Base-by-base conservation (phyloP, 2,329 filamentous ascomycete genomes). In the Colletotrichum gigasporum region DNA sequence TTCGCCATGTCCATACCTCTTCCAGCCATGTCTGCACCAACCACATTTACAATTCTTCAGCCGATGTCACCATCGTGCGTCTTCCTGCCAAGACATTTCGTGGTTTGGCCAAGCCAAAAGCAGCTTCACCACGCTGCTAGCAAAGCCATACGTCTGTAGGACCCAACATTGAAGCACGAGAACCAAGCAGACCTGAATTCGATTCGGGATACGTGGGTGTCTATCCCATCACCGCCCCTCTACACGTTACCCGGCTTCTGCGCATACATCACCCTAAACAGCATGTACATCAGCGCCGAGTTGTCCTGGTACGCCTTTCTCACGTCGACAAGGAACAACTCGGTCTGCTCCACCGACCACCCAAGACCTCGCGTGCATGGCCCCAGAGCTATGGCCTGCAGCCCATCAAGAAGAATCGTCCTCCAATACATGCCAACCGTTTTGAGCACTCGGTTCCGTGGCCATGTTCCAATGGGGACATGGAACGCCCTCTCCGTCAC, bases 391-490 rank as follows among this genome's bases (percentile, higher is more conserved):
- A 85, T 84, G 6, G 82, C 83, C 66, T 85, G 80, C 12, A 84
- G 70, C 11, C 82, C 83, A 66, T 85, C 81, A 2, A 82, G 73
- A 44, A 85, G 71, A 41, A 84, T 82, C 7, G 80, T 83, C 45
- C 81, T 76, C 81, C 82, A 85, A 70, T 84, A 84, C 14, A 83
- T 69, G 0, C 84, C 84, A 18, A 85, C 83, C 47, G 79, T 78
- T 71, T 85, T 86, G 48, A 85, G 72, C 4, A 79, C 75, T 58
- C 80, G 79, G 63, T 86, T 84, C 63, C 79, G 82, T 3, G 84
- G 81, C 84, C 84, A 87, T 0, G 80, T 80, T 1, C 85, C 85
- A 34, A 87, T 81, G 2, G 85, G 85, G 4, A 87, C 76, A 71
- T 83, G 82, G 56, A 84, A 82, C 12, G 82, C 71, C 16, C 76